A percentile compares a stretch with the other conserved stretches of the same genome.
These are phyloP conservation scores for Annulohypoxylon truncatum DNA, from an alignment of 2,329 filamentous ascomycete genomes.

Conservation along the genomic window DNA sequence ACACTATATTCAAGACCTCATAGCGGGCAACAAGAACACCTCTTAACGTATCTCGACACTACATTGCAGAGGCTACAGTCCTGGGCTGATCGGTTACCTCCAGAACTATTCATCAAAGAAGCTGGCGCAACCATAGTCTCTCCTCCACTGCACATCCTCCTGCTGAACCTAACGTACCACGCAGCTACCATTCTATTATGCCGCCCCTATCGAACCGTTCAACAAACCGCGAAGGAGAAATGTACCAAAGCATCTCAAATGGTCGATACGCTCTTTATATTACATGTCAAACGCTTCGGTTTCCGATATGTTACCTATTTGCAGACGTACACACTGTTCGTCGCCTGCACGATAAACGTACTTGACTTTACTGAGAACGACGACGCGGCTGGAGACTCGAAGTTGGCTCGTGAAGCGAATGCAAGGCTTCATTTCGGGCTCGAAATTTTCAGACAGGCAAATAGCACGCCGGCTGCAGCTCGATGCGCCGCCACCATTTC, in stretches of 20 bases:
- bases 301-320: conserved; percentile 23
- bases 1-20: conserved; percentile 22
- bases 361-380: conserved; percentile 27
- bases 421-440: conserved; percentile 28
- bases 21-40: conserved; percentile 7
- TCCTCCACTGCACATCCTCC: conserved; percentile 25
- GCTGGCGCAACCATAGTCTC: conserved; percentile 18
- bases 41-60: conserved; percentile 13
- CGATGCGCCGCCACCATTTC: conserved; percentile 22
- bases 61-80: conserved; percentile 9
- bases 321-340: conserved; percentile 27
- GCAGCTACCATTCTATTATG: conserved; percentile 25
- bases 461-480: conserved; percentile 19
- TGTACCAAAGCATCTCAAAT: conserved; percentile 17
- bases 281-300: conserved; percentile 24
- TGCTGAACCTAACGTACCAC: conserved; percentile 26
- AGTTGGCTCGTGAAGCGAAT: conserved; percentile 18
- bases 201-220: conserved; percentile 22
- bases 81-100: conserved; percentile 11
- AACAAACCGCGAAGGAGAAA: conserved; percentile 16
- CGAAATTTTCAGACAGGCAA: conserved; percentile 23
- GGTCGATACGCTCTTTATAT: conserved; percentile 16
- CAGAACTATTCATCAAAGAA: conserved; percentile 22
- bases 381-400: neutral
- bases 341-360: conserved; percentile 29